phyloP scores from a whole-genome alignment of 257 asterid genomes.

The Galeopsis tetrahit region DNA sequence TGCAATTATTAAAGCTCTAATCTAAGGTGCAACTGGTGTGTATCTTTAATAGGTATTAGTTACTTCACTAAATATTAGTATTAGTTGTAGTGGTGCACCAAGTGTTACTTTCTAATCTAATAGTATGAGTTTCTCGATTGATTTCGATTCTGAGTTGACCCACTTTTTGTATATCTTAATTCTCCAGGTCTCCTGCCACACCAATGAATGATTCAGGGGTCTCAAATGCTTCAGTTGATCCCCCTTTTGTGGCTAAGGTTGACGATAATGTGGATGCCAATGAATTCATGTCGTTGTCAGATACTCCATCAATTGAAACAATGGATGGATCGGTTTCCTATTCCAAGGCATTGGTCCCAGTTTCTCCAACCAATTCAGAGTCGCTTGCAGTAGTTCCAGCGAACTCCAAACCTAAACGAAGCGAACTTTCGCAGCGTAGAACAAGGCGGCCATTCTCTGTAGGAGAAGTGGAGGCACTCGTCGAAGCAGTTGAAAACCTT shows the following conservation, averaged over 20 bases:
- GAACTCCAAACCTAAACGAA: slow-evolving; percentile 59
- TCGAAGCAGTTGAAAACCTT: slow-evolving; percentile 88
- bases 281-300: slow-evolving; percentile 43
- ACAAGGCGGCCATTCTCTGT: slow-evolving; percentile 93
- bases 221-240: slow-evolving; percentile 47
- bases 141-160: neutral
- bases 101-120: no score
- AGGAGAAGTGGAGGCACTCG: slow-evolving; percentile 89
- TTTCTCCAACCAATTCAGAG: slow-evolving; percentile 47
- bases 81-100: no score
- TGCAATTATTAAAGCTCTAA: neutral
- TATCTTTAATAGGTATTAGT: no score
- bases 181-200: slow-evolving; percentile 61
- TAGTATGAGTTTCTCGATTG: neutral
- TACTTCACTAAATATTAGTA: no score
- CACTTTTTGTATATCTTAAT: slow-evolving; percentile 11
- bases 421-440: slow-evolving; percentile 84
- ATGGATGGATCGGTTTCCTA: slow-evolving; percentile 45
- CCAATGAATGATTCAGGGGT: slow-evolving; percentile 57
- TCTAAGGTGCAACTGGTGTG: no score
- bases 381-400: slow-evolving; percentile 61
- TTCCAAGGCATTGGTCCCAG: slow-evolving; percentile 66
- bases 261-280: slow-evolving; percentile 40
- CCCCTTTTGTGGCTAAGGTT: slow-evolving; percentile 42
- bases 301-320: slow-evolving; percentile 36